A percentile compares a stretch with the other conserved stretches of the same genome.
phyloP scores from a whole-genome alignment of 257 asterid genomes.

The Nicotiana otophora region DNA sequence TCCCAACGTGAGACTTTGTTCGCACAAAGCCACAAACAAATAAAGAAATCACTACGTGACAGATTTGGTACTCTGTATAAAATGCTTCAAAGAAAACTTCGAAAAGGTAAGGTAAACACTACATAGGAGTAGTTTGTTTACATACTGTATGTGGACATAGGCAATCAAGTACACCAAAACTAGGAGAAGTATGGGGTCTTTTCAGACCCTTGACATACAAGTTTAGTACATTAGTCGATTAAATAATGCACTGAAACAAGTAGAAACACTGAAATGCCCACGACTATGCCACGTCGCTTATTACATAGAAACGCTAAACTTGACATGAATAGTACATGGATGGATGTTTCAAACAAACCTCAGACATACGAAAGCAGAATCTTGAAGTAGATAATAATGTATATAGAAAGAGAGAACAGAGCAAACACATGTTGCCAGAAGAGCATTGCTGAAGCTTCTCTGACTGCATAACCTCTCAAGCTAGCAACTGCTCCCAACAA shows the following conservation, averaged over 20 bases:
- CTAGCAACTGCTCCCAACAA: conserved; percentile 90
- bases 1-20: no score
- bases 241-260: conserved; percentile 1
- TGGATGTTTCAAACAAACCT: background rate
- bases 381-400: conserved; percentile 58
- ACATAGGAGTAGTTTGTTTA: background rate
- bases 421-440: conserved; percentile 90
- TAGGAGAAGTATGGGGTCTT: no score
- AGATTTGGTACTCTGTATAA: background rate
- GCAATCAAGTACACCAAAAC: background rate
- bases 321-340: background rate
- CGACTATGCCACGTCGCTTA: background rate
- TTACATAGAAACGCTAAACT: conserved; percentile 1
- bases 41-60: background rate
- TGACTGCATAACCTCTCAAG: conserved; percentile 78
- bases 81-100: background rate
- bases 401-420: conserved; percentile 58
- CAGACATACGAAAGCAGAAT: conserved; percentile 37
- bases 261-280: background rate
- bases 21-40: background rate
- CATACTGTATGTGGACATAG: background rate
- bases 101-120: background rate
- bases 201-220: background rate
- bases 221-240: background rate
- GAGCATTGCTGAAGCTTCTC: conserved; percentile 84